These are phyloP conservation scores for Scytalidium lignicola DNA, from an alignment of 2,329 filamentous ascomycete genomes.

Conservation along the genomic window DNA sequence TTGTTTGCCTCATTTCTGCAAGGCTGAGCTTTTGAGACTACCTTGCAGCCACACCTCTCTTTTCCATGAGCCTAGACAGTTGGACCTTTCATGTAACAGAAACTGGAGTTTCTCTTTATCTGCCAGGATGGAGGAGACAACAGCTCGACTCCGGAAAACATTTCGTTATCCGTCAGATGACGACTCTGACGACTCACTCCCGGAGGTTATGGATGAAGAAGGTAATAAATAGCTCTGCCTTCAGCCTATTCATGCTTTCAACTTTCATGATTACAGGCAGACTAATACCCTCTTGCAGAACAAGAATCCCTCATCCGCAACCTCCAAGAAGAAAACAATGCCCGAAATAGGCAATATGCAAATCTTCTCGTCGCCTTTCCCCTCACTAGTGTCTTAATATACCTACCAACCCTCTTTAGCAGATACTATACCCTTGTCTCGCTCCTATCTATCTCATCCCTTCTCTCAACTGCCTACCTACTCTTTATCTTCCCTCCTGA, in stretches of 20 bases:
- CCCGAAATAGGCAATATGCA: constrained; percentile 53
- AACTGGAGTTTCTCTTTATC: background rate
- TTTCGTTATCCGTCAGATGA: constrained; percentile 69
- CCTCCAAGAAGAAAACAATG: constrained; percentile 50
- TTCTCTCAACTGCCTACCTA: constrained; percentile 58
- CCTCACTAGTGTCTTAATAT: constrained; percentile 48
- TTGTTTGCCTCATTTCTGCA: constrained; percentile 4
- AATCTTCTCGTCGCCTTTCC: constrained; percentile 57
- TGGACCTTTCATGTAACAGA: background rate
- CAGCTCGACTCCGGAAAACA: constrained; percentile 66
- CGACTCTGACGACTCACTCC: constrained; percentile 44
- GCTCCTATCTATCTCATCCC: constrained; percentile 56
- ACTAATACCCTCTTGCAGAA: constrained; percentile 37
- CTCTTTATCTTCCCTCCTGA: constrained; percentile 51
- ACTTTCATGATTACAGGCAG: background rate
- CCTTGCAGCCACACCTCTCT: no score
- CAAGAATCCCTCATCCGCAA: constrained; percentile 58
- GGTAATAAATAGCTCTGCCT: constrained; percentile 37
- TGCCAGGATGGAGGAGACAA: constrained; percentile 21
- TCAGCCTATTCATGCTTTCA: background rate
- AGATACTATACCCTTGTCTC: constrained; percentile 31
- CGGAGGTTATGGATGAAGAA: constrained; percentile 70
- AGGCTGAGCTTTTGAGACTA: background rate
- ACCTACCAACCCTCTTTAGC: constrained; percentile 43
- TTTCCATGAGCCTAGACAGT: background rate